Evolutionary conservation across 371 early-diverging fungal species (phyloP).

Genomic region (Mucor mucedo): DNA sequence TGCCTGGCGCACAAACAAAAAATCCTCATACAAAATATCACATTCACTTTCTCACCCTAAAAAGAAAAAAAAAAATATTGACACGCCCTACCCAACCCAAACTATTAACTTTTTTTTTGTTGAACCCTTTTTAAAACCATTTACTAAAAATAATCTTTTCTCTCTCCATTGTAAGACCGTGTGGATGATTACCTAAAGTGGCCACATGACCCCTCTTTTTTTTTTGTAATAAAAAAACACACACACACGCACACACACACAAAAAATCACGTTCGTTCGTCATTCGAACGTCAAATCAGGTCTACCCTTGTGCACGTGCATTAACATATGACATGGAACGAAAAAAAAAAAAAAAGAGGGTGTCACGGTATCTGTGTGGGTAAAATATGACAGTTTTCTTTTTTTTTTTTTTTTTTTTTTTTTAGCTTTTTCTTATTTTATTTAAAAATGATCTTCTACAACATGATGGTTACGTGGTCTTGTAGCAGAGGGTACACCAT

Average conservation of each 20-base stretch:
- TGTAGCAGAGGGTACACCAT: not conserved
- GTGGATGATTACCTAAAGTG: not conserved
- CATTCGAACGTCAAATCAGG: not conserved
- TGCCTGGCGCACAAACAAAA: constrained; percentile 1
- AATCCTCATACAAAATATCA: not conserved
- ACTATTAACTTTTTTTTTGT: not conserved
- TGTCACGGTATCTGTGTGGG: not conserved
- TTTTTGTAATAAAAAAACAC: no score
- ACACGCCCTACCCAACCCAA: constrained; percentile 6
- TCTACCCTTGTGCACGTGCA: not conserved
- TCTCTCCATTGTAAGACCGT: not conserved
- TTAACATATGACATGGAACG: not conserved
- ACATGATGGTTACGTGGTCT: not conserved
- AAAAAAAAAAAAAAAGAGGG: not conserved
- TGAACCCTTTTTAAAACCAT: not conserved
- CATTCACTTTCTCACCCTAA: not conserved
- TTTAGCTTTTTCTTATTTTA: no score
- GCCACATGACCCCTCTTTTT: not conserved
- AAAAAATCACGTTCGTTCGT: not conserved
- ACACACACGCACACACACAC: no score
- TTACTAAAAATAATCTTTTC: constrained; percentile 1
- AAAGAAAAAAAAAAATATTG: constrained; percentile 1
- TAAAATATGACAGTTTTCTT: constrained; percentile 1
- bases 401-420: not conserved
- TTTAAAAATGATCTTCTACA: not conserved